These are phyloP conservation scores for Amphibolis antarctica DNA, from an alignment of 106 monocot species.

Conservation along the genomic window DNA sequence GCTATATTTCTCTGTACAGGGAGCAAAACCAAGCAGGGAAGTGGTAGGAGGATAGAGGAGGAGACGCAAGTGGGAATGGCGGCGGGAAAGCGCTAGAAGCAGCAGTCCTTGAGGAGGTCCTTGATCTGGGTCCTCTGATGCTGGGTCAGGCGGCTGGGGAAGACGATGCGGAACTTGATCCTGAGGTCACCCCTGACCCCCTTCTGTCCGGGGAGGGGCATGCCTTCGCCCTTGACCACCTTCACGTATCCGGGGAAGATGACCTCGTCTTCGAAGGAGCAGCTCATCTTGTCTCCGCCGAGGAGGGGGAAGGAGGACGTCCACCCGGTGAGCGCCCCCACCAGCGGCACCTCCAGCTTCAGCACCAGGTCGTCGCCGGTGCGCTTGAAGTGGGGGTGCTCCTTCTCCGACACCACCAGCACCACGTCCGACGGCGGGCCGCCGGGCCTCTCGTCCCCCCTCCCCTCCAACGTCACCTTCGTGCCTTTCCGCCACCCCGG, in stretches of 20 bases:
- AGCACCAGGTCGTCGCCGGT: slow-evolving; percentile 51
- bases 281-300: slow-evolving; percentile 48
- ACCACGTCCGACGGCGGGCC: slow-evolving; percentile 39
- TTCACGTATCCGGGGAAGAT: slow-evolving; percentile 60
- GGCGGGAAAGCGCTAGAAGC: no score
- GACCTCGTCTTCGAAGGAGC: slow-evolving; percentile 40
- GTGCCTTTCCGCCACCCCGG: slow-evolving; percentile 73
- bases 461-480: slow-evolving; percentile 47
- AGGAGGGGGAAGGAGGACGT: slow-evolving; percentile 38
- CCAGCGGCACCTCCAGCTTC: slow-evolving; percentile 42
- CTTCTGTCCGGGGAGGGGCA: slow-evolving; percentile 43
- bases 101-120: slow-evolving; percentile 26
- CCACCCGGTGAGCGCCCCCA: slow-evolving; percentile 70
- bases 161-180: slow-evolving; percentile 46
- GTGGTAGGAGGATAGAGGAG: no score
- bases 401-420: slow-evolving; percentile 47
- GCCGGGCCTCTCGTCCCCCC: slow-evolving; percentile 50
- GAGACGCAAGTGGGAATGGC: no score
- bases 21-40: no score
- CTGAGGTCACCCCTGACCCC: slow-evolving; percentile 42
- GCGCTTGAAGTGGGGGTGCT: slow-evolving; percentile 57
- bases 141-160: slow-evolving; percentile 29
- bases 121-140: slow-evolving; percentile 23
- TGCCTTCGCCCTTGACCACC: slow-evolving; percentile 51
- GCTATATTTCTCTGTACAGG: no score